These are phyloP conservation scores for Thelephora terrestris DNA, from an alignment of 1,284 basidiomycete genomes.

Conservation along the genomic window DNA sequence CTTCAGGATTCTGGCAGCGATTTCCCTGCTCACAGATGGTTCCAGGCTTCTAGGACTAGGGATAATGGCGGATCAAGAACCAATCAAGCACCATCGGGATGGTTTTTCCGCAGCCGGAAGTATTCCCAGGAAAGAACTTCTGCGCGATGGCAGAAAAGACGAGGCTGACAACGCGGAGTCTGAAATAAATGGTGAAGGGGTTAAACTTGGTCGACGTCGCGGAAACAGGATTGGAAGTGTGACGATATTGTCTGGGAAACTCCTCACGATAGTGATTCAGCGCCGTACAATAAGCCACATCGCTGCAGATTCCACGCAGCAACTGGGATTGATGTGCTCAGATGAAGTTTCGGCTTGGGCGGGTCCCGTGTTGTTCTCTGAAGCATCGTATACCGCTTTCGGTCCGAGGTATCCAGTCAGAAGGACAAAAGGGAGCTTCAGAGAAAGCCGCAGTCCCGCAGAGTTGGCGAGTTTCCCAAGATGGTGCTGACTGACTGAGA, in stretches of 20 bases:
- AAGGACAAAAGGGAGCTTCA: slow-evolving; percentile 40
- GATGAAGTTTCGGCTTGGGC: slow-evolving; percentile 22
- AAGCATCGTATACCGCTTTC: slow-evolving; percentile 46
- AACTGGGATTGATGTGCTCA: slow-evolving; percentile 40
- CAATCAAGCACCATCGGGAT: slow-evolving; percentile 60
- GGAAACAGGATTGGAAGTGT: neutral
- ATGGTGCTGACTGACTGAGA: slow-evolving; percentile 50
- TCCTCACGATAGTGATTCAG: slow-evolving; percentile 61
- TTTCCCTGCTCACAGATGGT: no score
- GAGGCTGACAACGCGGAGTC: slow-evolving; percentile 81
- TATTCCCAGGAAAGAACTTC: slow-evolving; percentile 57
- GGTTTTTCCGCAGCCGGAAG: slow-evolving; percentile 62
- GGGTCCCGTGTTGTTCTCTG: slow-evolving; percentile 22
- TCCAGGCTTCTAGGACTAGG: slow-evolving; percentile 24
- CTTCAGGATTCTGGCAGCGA: no score
- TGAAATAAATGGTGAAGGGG: slow-evolving; percentile 66
- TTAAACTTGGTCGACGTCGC: neutral
- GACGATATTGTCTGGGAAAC: slow-evolving; percentile 36
- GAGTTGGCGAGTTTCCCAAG: slow-evolving; percentile 63
- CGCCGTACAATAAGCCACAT: slow-evolving; percentile 42
- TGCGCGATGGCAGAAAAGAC: slow-evolving; percentile 65
- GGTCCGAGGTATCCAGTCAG: slow-evolving; percentile 61
- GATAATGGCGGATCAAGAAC: slow-evolving; percentile 51
- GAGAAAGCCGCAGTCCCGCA: slow-evolving; percentile 46
- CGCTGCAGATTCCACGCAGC: slow-evolving; percentile 54